These are phyloP conservation scores for Mycogone perniciosa DNA, from an alignment of 2,329 filamentous ascomycete species.

Conservation along the genomic window DNA sequence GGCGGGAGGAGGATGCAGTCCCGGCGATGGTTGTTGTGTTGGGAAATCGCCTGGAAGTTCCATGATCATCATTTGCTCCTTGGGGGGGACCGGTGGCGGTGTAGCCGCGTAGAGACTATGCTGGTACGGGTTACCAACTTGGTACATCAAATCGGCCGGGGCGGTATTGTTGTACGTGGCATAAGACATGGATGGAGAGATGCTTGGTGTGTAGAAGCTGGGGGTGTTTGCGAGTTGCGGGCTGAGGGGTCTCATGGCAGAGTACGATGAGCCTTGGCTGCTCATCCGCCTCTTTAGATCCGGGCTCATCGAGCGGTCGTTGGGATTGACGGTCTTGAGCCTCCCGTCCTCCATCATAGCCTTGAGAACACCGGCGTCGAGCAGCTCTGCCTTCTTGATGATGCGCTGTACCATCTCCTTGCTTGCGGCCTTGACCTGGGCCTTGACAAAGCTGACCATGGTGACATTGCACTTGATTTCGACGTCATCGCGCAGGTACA, in stretches of 20 bases:
- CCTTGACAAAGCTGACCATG: conserved; percentile 59
- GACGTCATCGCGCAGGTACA: conserved; percentile 65
- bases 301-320: conserved; percentile 37
- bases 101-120: conserved; percentile 5
- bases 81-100: conserved; percentile 21
- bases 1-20: conserved; percentile 16
- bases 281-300: conserved; percentile 4
- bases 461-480: conserved; percentile 64
- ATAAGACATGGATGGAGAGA: conserved; percentile 20
- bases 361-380: conserved; percentile 58
- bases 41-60: conserved; percentile 47
- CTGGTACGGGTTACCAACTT: conserved; percentile 14
- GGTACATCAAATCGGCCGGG: conserved; percentile 12
- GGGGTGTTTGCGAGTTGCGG: background rate
- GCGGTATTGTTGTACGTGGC: conserved; percentile 10
- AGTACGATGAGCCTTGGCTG: background rate
- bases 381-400: conserved; percentile 64
- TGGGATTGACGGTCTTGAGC: conserved; percentile 53
- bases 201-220: conserved; percentile 31
- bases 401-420: conserved; percentile 62
- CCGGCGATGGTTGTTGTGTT: conserved; percentile 29
- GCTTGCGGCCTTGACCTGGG: conserved; percentile 58
- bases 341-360: conserved; percentile 62
- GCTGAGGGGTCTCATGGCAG: background rate
- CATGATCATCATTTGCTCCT: conserved; percentile 24